Evolutionary conservation across 805 yeast species (phyloP), one percentile per base, ranked within the genome.

Genomic region (Metschnikowia kofuensis): DNA sequence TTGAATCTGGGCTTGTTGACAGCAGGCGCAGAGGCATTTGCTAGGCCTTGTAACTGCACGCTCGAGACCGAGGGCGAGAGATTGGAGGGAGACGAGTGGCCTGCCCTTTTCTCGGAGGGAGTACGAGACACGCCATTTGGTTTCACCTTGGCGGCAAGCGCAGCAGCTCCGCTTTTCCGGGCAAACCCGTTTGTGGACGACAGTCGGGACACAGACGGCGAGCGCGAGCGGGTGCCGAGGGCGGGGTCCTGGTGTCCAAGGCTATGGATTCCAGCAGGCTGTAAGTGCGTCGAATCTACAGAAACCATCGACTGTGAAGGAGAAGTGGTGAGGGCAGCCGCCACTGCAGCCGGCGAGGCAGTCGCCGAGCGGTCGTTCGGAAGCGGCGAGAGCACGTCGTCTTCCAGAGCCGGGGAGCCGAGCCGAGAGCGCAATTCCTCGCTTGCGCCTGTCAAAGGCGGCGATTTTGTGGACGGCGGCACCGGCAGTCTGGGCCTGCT

Each of bases 1-100:
- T 70, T 58, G 61, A 84, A 84, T 38, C 91, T 58, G 1, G 79
- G 79, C 41, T 67, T 66, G 7, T 39, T 44, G 13, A 45, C 44
- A 5, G 46, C 52, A n/a, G 53, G 35, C 14, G 43, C 27, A 4
- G 57, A 11, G 16, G 44, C 27, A 26, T 48, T 30, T 7, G 47
- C 29, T 30, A 42, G 46, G 13, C 57, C 47, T 8, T 56, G 49
- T 26, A 57, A 47, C n/a, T 54, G 44, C 0, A 53, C 45, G 37
- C 45, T 39, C 15, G 57, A 53, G 2, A 45, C 55, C 9, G 53
- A 38, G 6, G 57, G 54, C 9, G 56, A 46, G 14, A 52, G 40
- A n/a, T 52, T 32, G 4, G 21, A 21, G 9, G 53, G 50, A 9
- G 48, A 43, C 7, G 42, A 38, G 36, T 52, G 49, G 28, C 49